Percentiles rank a stretch among this genome's conserved stretches.
These are phyloP conservation scores for Fonsecaea nubica DNA, from an alignment of 2,329 filamentous ascomycete genomes.

Conservation along the genomic window DNA sequence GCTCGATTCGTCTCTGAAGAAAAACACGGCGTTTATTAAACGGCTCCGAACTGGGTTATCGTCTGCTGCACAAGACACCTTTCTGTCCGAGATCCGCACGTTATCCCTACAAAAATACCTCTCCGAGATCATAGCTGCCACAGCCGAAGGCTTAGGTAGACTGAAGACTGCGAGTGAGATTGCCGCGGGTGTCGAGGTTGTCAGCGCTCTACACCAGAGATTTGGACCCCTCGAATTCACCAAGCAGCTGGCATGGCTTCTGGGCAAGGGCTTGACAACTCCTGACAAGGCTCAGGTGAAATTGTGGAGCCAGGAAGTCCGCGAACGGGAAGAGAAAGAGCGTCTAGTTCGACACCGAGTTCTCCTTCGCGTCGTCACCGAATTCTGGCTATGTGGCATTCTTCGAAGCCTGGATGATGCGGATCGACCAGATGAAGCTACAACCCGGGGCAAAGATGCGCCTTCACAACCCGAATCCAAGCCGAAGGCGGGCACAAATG, in stretches of 20 bases:
- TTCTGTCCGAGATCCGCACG: slow-evolving; percentile 86
- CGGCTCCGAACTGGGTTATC: slow-evolving; percentile 89
- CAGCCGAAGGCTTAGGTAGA: slow-evolving; percentile 90
- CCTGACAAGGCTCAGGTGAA: slow-evolving; percentile 87
- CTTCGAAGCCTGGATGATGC: slow-evolving; percentile 79
- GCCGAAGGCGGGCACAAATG: slow-evolving; percentile 64
- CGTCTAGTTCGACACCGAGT: slow-evolving; percentile 83
- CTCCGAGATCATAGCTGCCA: slow-evolving; percentile 94
- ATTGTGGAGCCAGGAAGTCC: slow-evolving; percentile 75
- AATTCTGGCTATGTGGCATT: slow-evolving; percentile 92
- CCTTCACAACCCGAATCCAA: slow-evolving; percentile 57
- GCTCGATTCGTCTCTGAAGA: slow-evolving; percentile 94
- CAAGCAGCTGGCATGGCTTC: slow-evolving; percentile 86
- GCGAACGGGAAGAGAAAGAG: slow-evolving; percentile 95
- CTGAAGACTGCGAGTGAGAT: slow-evolving; percentile 92
- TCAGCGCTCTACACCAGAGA: slow-evolving; percentile 92
- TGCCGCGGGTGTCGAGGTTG: slow-evolving; percentile 87
- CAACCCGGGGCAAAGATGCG: slow-evolving; percentile 62
- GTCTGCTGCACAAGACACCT: slow-evolving; percentile 77
- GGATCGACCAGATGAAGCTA: slow-evolving; percentile 66
- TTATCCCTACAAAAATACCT: slow-evolving; percentile 95
- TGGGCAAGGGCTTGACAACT: slow-evolving; percentile 88
- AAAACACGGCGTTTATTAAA: slow-evolving; percentile 98
- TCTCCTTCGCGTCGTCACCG: slow-evolving; percentile 86
- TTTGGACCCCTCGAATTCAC: slow-evolving; percentile 92